Evolutionary conservation across 2,329 filamentous ascomycete genomes (phyloP).

Genomic region (Exophiala sp.): DNA sequence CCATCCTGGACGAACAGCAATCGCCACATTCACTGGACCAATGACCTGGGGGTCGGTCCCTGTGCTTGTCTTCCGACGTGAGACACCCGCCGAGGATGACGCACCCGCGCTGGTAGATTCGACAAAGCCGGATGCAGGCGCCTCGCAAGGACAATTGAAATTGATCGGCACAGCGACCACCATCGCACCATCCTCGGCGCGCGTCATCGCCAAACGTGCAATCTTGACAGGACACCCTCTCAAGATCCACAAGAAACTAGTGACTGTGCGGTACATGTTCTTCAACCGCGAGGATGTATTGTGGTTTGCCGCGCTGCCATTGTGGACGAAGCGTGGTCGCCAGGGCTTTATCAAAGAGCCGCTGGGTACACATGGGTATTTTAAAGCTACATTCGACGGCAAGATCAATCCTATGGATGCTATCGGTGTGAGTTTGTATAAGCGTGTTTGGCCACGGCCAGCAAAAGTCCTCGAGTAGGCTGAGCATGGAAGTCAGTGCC

Average conservation of each 20-base stretch:
- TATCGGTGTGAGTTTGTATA: slow-evolving; percentile 84
- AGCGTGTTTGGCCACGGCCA: slow-evolving; percentile 75
- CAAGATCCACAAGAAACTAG: slow-evolving; percentile 97
- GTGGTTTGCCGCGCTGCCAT: slow-evolving; percentile 94
- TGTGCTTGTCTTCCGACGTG: slow-evolving; percentile 73
- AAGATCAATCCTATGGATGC: slow-evolving; percentile 95
- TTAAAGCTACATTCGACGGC: slow-evolving; percentile 97
- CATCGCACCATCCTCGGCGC: slow-evolving; percentile 67
- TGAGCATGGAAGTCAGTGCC: background rate
- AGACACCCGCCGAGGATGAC: background rate
- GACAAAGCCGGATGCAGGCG: slow-evolving; percentile 40
- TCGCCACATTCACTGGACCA: slow-evolving; percentile 86
- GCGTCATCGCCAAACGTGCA: slow-evolving; percentile 89
- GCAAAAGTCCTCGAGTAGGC: slow-evolving; percentile 40
- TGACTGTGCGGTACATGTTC: slow-evolving; percentile 99
- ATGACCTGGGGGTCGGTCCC: slow-evolving; percentile 92
- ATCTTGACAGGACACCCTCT: slow-evolving; percentile 94
- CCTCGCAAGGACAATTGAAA: slow-evolving; percentile 54
- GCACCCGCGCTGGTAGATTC: slow-evolving; percentile 35
- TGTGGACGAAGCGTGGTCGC: slow-evolving; percentile 89
- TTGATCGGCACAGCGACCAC: slow-evolving; percentile 86
- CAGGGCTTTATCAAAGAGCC: slow-evolving; percentile 91
- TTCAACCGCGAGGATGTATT: slow-evolving; percentile 93
- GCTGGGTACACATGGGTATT: slow-evolving; percentile 97
- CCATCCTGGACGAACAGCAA: slow-evolving; percentile 82